phyloP scores from a whole-genome alignment of 176 grass and related monocot species.

The Bonia amplexicaulis region DNA sequence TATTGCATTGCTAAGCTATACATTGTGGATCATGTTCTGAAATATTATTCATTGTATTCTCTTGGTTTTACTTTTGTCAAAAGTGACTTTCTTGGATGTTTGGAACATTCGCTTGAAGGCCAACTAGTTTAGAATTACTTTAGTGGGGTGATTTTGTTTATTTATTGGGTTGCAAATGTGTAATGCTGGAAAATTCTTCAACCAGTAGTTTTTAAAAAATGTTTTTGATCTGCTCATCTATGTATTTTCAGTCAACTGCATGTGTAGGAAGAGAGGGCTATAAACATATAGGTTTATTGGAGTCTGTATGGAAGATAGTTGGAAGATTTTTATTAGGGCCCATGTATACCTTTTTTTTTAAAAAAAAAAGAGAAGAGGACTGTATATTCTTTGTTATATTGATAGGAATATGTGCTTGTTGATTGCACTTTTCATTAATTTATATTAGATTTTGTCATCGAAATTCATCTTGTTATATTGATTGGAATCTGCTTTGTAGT shows the following conservation, averaged over 20 bases:
- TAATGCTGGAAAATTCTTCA: slow-evolving; percentile 15
- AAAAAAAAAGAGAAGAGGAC: not conserved
- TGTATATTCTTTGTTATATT: not conserved
- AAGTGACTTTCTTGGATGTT: not conserved
- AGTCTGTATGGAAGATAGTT: not conserved
- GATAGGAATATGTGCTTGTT: not conserved
- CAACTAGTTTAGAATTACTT: not conserved
- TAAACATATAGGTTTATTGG: not conserved
- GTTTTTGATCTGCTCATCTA: not conserved
- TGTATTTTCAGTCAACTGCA: not conserved
- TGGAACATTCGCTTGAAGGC: not conserved
- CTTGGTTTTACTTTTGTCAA: not conserved
- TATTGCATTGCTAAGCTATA: not conserved
- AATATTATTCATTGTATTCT: not conserved
- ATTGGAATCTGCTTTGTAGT: not conserved
- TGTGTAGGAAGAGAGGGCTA: no score
- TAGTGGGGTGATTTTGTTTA: not conserved
- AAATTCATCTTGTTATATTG: slow-evolving; percentile 19
- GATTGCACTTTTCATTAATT: not conserved
- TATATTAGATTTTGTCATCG: not conserved
- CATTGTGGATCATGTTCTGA: not conserved
- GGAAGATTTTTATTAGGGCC: not conserved
- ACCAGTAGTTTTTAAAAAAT: not conserved
- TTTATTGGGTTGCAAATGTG: slow-evolving; percentile 8
- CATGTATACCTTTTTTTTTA: not conserved